These are phyloP conservation scores for Aspergillus taichungensis DNA, from an alignment of 495 filamentous ascomycete genomes.

Conservation along the genomic window DNA sequence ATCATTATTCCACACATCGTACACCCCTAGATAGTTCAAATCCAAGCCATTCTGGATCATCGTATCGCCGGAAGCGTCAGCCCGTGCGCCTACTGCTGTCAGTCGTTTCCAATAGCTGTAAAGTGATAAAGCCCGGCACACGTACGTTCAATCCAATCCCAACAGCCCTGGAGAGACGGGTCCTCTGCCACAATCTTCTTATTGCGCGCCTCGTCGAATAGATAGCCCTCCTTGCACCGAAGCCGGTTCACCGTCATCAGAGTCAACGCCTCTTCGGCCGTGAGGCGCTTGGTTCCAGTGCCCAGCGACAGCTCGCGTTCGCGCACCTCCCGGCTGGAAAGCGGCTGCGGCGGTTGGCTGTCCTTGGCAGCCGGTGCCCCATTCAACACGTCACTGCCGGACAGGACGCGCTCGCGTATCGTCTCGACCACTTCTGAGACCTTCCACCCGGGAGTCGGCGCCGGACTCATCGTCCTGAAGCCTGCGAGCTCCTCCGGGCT, in stretches of 20 bases:
- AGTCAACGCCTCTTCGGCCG: constrained; percentile 34
- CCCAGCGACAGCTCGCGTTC: constrained; percentile 29
- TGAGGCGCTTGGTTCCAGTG: constrained; percentile 16
- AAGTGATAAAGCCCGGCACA: background rate
- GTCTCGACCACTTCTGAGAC: constrained; percentile 23
- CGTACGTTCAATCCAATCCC: constrained; percentile 68
- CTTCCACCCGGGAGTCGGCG: constrained; percentile 19
- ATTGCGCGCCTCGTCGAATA: constrained; percentile 66
- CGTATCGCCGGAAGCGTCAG: constrained; percentile 52
- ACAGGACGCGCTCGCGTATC: constrained; percentile 19
- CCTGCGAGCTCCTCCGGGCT: constrained; percentile 17
- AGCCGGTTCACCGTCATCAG: constrained; percentile 36
- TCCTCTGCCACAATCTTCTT: constrained; percentile 59
- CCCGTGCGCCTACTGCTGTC: constrained; percentile 48
- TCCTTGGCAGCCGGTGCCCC: constrained; percentile 2
- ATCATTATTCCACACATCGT: constrained; percentile 69
- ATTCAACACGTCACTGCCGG: constrained; percentile 5
- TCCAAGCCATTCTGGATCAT: constrained; percentile 73
- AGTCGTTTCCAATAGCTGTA: constrained; percentile 8
- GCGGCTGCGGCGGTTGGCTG: constrained; percentile 13
- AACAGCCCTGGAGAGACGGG: constrained; percentile 64
- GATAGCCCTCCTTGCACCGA: constrained; percentile 64
- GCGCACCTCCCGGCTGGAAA: constrained; percentile 37
- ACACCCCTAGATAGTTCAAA: constrained; percentile 77
- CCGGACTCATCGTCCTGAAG: constrained; percentile 24